phyloP scores from a whole-genome alignment of 495 filamentous ascomycete species.

The Gamarada debralockiae region DNA sequence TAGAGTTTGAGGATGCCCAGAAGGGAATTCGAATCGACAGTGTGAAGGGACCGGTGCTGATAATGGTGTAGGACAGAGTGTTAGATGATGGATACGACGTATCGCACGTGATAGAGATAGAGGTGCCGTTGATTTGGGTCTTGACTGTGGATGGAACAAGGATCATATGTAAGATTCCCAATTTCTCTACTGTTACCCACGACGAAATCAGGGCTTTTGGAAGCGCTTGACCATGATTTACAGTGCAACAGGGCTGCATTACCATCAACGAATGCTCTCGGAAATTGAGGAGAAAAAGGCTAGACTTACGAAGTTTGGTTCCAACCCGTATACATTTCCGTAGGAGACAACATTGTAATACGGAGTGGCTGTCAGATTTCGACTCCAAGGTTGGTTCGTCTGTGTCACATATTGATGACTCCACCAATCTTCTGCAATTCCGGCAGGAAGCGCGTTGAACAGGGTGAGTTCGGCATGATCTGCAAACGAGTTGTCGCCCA shows the following conservation, averaged over 20 bases:
- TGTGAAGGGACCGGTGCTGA: background rate
- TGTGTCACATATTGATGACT: conserved; percentile 56
- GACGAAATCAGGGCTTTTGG: conserved; percentile 14
- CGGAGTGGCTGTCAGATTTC: conserved; percentile 8
- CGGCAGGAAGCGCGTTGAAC: conserved; percentile 57
- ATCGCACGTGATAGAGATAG: background rate
- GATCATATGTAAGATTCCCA: background rate
- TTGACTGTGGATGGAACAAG: background rate
- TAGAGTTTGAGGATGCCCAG: background rate
- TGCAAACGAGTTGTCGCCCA: conserved; percentile 49
- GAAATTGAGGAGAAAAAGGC: too few species aligned
- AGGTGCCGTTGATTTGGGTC: background rate
- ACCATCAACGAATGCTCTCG: too few species aligned
- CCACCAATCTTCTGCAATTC: conserved; percentile 56
- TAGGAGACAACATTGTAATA: conserved; percentile 1
- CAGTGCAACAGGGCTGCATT: conserved; percentile 21
- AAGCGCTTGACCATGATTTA: conserved; percentile 19
- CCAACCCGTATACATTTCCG: conserved; percentile 17
- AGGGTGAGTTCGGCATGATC: conserved; percentile 53
- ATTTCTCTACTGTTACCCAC: background rate
- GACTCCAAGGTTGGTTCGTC: conserved; percentile 44
- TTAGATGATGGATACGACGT: background rate
- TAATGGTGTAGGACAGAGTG: background rate
- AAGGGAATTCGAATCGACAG: background rate
- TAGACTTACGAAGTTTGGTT: conserved; percentile 14